Conservation (phyloP, 2,329 filamentous ascomycete genomes). For the Aureobasidium sp. region DNA sequence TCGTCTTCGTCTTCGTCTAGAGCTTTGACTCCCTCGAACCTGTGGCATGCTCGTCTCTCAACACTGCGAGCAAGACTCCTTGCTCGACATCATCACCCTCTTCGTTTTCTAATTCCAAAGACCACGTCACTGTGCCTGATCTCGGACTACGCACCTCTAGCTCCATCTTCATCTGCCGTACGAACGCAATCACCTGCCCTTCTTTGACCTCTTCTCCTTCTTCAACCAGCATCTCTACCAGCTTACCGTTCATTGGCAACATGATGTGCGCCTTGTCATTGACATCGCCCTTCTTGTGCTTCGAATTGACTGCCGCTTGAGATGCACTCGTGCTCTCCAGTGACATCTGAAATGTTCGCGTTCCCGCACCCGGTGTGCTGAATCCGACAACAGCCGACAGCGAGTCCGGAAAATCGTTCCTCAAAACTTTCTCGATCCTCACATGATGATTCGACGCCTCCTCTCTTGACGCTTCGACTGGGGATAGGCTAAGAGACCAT, state of each 20-base stretch:
- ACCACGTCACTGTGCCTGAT: conserved; percentile 45
- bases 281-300: conserved; percentile 45
- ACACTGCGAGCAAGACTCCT: neutral
- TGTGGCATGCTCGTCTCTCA: neutral
- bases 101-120: conserved; percentile 48
- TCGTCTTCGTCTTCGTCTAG: neutral
- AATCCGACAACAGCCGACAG: conserved; percentile 48
- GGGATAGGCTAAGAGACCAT: conserved; percentile 46
- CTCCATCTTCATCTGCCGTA: conserved; percentile 66
- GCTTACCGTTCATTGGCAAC: conserved; percentile 52
- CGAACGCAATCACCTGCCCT: conserved; percentile 50
- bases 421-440: conserved; percentile 46
- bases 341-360: conserved; percentile 33
- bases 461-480: neutral
- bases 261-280: conserved; percentile 46
- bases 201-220: conserved; percentile 43
- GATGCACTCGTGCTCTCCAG: conserved; percentile 38
- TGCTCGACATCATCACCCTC: conserved; percentile 46
- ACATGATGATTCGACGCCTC: conserved; percentile 42
- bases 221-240: conserved; percentile 53
- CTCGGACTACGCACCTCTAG: conserved; percentile 51
- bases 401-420: conserved; percentile 54
- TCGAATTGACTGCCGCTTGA: conserved; percentile 31
- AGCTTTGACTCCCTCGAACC: neutral
- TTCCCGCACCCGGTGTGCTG: conserved; percentile 30